These are phyloP conservation scores for grape (Vitis vinifera) DNA, from an alignment of 164 flowering plant species.

Conservation along the genomic window DNA sequence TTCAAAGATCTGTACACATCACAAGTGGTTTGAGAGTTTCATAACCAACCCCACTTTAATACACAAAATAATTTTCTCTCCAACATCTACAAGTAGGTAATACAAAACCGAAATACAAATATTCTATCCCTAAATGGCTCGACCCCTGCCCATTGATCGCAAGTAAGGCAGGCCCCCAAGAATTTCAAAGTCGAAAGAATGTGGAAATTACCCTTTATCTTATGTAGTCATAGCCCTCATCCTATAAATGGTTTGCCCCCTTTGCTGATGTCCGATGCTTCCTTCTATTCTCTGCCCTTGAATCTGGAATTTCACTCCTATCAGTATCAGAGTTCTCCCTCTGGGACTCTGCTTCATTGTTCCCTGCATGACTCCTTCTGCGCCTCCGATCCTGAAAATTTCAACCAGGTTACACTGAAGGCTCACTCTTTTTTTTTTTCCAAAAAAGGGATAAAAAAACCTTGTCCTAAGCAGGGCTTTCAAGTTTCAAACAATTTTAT, in stretches of 20 bases:
- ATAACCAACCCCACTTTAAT: constrained; percentile 1
- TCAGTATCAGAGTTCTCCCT: constrained; percentile 30
- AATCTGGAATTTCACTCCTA: constrained; percentile 22
- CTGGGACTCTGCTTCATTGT: constrained; percentile 23
- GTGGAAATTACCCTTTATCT: neutral
- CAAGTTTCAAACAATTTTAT: neutral
- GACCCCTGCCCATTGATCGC: neutral
- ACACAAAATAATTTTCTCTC: constrained; percentile 8
- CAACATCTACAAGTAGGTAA: constrained; percentile 6
- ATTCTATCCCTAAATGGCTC: constrained; percentile 4
- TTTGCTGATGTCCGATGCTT: constrained; percentile 7
- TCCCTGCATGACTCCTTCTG: constrained; percentile 22
- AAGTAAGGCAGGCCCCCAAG: neutral
- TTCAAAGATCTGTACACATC: constrained; percentile 18
- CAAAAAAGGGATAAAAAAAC: too few relatives aligned
- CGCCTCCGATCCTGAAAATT: constrained; percentile 41
- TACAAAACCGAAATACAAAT: neutral
- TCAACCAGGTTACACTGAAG: neutral
- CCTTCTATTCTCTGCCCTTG: constrained; percentile 13
- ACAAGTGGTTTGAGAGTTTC: neutral
- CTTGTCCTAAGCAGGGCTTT: neutral
- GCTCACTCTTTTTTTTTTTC: too few relatives aligned
- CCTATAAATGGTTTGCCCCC: neutral
- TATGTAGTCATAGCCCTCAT: neutral
- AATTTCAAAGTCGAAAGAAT: neutral